These are phyloP conservation scores for Usnea hakonensis DNA, from an alignment of 495 filamentous ascomycete species.

Conservation along the genomic window DNA sequence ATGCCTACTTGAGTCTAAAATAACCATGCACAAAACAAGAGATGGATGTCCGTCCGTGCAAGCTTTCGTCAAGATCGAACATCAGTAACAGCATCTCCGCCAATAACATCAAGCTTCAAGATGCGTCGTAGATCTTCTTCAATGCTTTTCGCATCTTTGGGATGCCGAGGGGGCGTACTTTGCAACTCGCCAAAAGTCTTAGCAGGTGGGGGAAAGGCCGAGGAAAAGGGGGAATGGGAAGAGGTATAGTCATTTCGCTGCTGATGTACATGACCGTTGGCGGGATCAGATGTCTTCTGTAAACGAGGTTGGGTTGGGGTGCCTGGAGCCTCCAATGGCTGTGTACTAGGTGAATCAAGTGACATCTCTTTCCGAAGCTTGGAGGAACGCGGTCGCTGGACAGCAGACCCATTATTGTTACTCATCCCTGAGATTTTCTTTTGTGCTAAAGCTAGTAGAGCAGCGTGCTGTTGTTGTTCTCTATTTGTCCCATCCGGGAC, in stretches of 20 bases:
- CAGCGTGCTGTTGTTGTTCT: slow-evolving; percentile 3
- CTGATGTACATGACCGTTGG: not conserved
- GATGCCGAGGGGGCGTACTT: not conserved
- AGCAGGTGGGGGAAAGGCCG: not conserved
- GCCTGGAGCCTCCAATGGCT: slow-evolving; percentile 7
- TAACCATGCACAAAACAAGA: not conserved
- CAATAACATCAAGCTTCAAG: slow-evolving; percentile 39
- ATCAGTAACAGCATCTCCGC: slow-evolving; percentile 20
- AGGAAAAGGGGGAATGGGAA: slow-evolving; percentile 1
- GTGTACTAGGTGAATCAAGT: slow-evolving; percentile 11
- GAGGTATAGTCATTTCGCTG: slow-evolving; percentile 1
- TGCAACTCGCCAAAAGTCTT: not conserved
- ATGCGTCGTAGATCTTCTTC: slow-evolving; percentile 50
- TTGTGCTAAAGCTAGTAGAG: slow-evolving; percentile 13
- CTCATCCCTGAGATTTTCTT: slow-evolving; percentile 9
- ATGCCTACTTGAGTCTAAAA: not conserved
- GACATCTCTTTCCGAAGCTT: slow-evolving; percentile 21
- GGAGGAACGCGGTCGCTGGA: slow-evolving; percentile 21
- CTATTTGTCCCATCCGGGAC: not conserved
- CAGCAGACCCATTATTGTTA: slow-evolving; percentile 5
- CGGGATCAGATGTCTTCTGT: slow-evolving; percentile 4
- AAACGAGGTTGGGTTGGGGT: slow-evolving; percentile 18
- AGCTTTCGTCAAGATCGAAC: slow-evolving; percentile 22
- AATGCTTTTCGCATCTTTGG: slow-evolving; percentile 34
- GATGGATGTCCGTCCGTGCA: not conserved